phyloP scores from a whole-genome alignment of 2,329 filamentous ascomycete genomes.

The Colletotrichum somersetense region DNA sequence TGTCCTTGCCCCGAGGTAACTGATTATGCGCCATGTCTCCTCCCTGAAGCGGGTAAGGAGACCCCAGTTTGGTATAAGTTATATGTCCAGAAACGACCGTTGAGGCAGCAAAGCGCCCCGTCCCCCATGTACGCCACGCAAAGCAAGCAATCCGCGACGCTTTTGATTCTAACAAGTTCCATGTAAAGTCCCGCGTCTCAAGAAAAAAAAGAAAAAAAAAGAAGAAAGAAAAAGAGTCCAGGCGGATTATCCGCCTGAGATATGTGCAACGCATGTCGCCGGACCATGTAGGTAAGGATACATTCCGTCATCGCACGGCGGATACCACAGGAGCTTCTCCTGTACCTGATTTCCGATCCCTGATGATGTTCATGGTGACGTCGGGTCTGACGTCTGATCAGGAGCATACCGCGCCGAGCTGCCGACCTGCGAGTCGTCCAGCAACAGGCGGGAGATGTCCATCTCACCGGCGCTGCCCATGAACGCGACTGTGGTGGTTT shows the following conservation, averaged over 20 bases:
- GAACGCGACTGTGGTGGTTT: conserved; percentile 55
- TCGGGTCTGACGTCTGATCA: conserved; percentile 43
- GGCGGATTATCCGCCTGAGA: neutral
- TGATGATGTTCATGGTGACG: conserved; percentile 23
- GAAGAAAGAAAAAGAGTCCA: neutral
- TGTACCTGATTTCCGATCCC: neutral
- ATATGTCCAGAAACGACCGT: conserved; percentile 39
- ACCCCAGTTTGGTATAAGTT: conserved; percentile 34
- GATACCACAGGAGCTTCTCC: neutral
- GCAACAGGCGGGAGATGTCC: conserved; percentile 71
- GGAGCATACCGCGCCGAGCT: conserved; percentile 46
- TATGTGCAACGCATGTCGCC: neutral
- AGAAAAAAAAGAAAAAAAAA: neutral
- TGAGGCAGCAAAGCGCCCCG: conserved; percentile 18
- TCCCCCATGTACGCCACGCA: conserved; percentile 34
- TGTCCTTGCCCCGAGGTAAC: conserved; percentile 28
- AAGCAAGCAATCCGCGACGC: conserved; percentile 32
- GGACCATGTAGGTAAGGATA: neutral
- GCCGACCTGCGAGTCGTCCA: conserved; percentile 62
- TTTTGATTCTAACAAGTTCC: conserved; percentile 27
- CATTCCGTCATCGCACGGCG: neutral
- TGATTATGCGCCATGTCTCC: conserved; percentile 38
- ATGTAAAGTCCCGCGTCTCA: conserved; percentile 2
- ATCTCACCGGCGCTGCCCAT: conserved; percentile 65
- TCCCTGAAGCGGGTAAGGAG: conserved; percentile 26